phyloP scores from a whole-genome alignment of 352 stramenopile species.

The Globisporangium irregulare region DNA sequence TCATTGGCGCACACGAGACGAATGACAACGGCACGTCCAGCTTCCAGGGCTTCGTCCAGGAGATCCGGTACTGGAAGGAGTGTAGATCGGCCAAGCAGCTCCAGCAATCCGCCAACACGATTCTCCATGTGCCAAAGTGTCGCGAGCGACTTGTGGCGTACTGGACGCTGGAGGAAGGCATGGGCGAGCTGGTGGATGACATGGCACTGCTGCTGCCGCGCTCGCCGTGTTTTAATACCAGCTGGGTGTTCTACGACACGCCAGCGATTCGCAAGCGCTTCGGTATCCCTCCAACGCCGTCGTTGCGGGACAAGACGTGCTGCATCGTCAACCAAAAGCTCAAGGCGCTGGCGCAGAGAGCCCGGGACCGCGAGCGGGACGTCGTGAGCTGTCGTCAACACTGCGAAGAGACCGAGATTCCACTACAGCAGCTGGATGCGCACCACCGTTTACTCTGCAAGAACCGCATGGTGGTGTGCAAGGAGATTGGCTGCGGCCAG shows the following conservation, averaged over 20 bases:
- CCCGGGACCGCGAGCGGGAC: slow-evolving; percentile 41
- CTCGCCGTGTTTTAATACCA: slow-evolving; percentile 37
- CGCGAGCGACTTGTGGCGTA: slow-evolving; percentile 43
- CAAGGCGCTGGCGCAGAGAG: slow-evolving; percentile 58
- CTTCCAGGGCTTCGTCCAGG: slow-evolving; percentile 63
- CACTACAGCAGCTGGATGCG: slow-evolving; percentile 37
- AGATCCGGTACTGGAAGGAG: slow-evolving; percentile 67
- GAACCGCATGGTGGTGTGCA: slow-evolving; percentile 54
- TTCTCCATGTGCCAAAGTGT: slow-evolving; percentile 42
- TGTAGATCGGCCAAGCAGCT: slow-evolving; percentile 39
- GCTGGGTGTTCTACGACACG: slow-evolving; percentile 56
- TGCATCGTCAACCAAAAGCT: slow-evolving; percentile 70
- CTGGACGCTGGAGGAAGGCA: slow-evolving; percentile 77
- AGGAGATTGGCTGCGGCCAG: slow-evolving; percentile 39
- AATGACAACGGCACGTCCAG: slow-evolving; percentile 26
- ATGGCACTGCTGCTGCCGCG: slow-evolving; percentile 54
- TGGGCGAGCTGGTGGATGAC: slow-evolving; percentile 71
- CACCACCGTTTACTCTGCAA: slow-evolving; percentile 50
- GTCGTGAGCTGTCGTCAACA: slow-evolving; percentile 37
- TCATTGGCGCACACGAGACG: slow-evolving; percentile 31
- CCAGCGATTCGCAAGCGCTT: slow-evolving; percentile 41
- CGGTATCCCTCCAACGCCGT: slow-evolving; percentile 55
- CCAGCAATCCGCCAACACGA: slow-evolving; percentile 24
- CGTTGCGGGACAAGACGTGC: slow-evolving; percentile 55
- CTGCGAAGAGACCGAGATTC: slow-evolving; percentile 33